Evolutionary conservation across 2,329 filamentous ascomycete species (phyloP).

Genomic region (Phialophora macrospora): DNA sequence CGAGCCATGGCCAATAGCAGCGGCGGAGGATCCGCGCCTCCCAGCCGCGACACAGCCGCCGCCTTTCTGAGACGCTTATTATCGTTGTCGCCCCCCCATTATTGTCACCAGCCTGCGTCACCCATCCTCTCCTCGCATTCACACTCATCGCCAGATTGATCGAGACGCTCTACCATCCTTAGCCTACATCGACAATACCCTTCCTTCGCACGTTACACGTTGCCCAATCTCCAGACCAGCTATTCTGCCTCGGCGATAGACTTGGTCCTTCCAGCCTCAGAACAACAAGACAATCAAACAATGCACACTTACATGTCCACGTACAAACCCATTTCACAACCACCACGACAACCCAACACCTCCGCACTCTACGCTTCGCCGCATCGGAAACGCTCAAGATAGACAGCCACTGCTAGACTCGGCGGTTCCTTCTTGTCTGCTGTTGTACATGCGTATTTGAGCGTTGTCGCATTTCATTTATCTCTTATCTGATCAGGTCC

Average conservation of each 20-base stretch:
- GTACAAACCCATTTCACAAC: slow-evolving; percentile 26
- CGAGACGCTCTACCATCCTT: slow-evolving; percentile 31
- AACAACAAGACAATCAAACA: slow-evolving; percentile 27
- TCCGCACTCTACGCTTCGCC: slow-evolving; percentile 31
- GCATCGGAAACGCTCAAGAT: slow-evolving; percentile 38
- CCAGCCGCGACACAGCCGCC: slow-evolving; percentile 1
- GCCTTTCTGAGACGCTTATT: slow-evolving; percentile 11
- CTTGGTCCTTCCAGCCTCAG: slow-evolving; percentile 18
- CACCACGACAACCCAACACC: slow-evolving; percentile 31
- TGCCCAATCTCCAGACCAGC: slow-evolving; percentile 19
- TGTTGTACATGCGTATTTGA: slow-evolving; percentile 30
- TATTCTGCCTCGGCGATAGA: slow-evolving; percentile 21
- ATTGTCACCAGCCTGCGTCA: slow-evolving; percentile 8
- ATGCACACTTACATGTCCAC: slow-evolving; percentile 36
- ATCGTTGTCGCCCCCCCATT: not conserved
- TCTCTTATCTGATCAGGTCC: slow-evolving; percentile 40
- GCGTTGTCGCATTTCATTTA: slow-evolving; percentile 42
- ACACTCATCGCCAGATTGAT: slow-evolving; percentile 29
- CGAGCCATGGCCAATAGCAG: not conserved
- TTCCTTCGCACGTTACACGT: not conserved
- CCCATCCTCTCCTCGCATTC: slow-evolving; percentile 4
- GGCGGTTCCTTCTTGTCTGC: slow-evolving; percentile 19
- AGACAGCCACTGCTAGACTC: slow-evolving; percentile 26
- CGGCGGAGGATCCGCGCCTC: not conserved
- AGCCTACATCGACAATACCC: not conserved